Evolutionary conservation across 2,329 filamentous ascomycete species (phyloP).

Genomic region (Blastomyces parvus): DNA sequence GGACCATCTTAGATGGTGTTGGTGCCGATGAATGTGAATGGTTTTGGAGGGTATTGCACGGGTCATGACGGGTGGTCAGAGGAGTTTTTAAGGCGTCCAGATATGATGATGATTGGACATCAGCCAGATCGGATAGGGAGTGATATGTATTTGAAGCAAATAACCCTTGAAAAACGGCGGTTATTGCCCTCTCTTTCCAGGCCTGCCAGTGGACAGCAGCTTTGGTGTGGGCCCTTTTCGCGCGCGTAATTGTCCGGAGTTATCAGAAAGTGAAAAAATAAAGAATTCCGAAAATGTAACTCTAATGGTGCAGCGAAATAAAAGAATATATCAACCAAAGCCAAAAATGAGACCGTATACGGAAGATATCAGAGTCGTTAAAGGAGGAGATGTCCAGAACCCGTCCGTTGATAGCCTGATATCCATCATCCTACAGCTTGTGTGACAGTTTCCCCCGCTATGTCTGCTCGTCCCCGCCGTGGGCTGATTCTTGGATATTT

Average conservation of each 20-base stretch:
- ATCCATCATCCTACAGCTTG: background rate
- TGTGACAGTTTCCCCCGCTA: background rate
- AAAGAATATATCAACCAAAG: background rate
- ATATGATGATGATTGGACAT: background rate
- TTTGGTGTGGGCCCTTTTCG: background rate
- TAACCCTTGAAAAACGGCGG: background rate
- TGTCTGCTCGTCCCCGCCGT: background rate
- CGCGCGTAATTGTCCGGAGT: background rate
- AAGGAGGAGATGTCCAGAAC: background rate
- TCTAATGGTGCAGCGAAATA: background rate
- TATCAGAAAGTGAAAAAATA: background rate
- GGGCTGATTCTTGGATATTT: background rate
- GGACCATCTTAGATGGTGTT: slow-evolving; percentile 43
- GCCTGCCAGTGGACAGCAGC: background rate
- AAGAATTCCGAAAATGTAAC: background rate
- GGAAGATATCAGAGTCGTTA: background rate
- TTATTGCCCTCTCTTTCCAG: background rate
- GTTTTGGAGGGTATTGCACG: slow-evolving; percentile 21
- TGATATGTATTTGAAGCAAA: background rate
- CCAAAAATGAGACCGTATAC: background rate
- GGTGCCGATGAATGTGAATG: slow-evolving; percentile 26
- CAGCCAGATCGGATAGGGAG: background rate
- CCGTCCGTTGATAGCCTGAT: background rate
- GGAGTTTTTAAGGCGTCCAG: background rate
- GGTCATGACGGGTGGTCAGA: slow-evolving; percentile 10